A percentile compares a stretch with the other conserved stretches of the same genome.
Conservation (phyloP, 371 early-diverging fungal species). For the Mucor racemosus region DNA sequence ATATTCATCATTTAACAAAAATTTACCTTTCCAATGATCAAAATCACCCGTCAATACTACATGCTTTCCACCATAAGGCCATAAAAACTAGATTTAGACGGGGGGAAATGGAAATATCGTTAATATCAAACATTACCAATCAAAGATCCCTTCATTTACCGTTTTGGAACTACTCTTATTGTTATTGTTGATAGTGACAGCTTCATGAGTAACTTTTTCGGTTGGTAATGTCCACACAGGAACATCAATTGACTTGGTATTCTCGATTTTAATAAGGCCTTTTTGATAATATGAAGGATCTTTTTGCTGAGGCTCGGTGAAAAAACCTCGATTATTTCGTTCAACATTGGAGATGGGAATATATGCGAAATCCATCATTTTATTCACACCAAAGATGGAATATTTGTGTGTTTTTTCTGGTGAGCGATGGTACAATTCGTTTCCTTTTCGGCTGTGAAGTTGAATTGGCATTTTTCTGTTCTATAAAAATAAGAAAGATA, state of each 20-base stretch:
- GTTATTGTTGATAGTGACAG: conserved; percentile 2
- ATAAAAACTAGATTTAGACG: conserved; percentile 34
- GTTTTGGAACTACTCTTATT: background rate
- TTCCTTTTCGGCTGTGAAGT: conserved; percentile 8
- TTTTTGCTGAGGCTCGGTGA: background rate
- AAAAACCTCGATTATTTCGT: conserved; percentile 4
- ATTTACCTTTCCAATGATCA: conserved; percentile 55
- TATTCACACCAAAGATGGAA: conserved; percentile 4
- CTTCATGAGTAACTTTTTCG: background rate
- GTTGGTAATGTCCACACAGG: conserved; percentile 8
- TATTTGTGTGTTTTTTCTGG: background rate
- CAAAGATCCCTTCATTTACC: background rate
- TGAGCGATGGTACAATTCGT: conserved; percentile 3
- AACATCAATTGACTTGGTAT: background rate
- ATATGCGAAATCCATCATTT: conserved; percentile 8
- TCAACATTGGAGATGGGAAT: conserved; percentile 1
- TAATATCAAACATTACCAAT: conserved; percentile 3
- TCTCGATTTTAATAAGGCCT: background rate
- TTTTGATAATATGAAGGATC: conserved; percentile 7
- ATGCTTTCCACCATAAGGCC: conserved; percentile 51
- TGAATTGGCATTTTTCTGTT: conserved; percentile 9
- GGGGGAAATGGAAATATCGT: conserved; percentile 2
- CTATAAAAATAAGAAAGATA: background rate
- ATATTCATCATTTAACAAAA: background rate
- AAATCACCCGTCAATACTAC: conserved; percentile 57